Evolutionary conservation across 2,329 filamentous ascomycete genomes (phyloP), one percentile per base, ranked within the genome.

Genomic region (Harringtonia lauricola): DNA sequence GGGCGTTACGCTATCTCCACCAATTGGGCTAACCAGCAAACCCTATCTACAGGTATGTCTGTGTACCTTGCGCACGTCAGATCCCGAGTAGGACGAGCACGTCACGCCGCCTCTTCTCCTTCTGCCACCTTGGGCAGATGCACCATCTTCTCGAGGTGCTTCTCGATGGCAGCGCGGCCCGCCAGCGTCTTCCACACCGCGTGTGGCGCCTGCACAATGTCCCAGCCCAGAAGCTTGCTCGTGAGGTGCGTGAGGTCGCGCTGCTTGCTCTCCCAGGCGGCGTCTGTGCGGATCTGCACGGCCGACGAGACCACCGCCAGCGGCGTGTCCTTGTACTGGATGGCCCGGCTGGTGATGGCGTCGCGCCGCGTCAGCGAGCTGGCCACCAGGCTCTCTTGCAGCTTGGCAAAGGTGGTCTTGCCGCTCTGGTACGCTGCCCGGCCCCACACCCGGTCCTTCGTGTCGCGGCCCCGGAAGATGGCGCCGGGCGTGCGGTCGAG

Each of bases 351-450:
- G 47, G 81, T 84, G 36, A 73, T 68, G 17, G 94, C 79, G 56
- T 98, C 92, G 29, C 85, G 85, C 60, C 81, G 83, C 14, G 87
- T 87, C 52, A 96, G 77, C 1, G 85, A 86, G 51, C 81, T 76
- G 1, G 89, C 89, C 28, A 95, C 87, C 1, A 96, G 71, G 51
- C 83, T 90, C 66, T 98, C 92, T 63, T 98, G 92, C 44, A 98
- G 70, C 63, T 89, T 86, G 5, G 88, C 84, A 60, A 94, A 95
- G 61, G 95, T 82, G 59, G 77, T 82, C 59, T 89, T 94, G 48
- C 85, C 86, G 21, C 72, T 73, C 61, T 94, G 86, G 57, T 87
- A 83, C 1, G 87, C 79, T 6, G 80, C 78, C 36, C 78, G 74
- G 13, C 92, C 92, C 62, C 84, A 94, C 12, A 95, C 79, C 10